Base-by-base conservation (phyloP, 2,329 filamentous ascomycete species). In the Exophiala calicioides region DNA sequence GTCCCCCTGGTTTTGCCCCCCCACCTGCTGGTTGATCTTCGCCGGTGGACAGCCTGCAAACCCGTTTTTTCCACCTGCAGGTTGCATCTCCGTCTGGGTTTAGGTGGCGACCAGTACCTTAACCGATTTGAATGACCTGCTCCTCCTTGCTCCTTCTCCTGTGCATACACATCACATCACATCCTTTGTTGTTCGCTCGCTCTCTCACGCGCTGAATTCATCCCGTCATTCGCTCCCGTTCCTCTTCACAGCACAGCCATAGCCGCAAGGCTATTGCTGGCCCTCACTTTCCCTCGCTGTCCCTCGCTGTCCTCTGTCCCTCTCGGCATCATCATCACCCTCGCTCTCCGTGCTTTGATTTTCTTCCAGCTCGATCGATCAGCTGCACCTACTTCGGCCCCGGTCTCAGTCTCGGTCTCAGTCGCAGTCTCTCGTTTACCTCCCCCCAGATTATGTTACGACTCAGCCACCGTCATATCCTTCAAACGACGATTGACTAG, bases 381-480 rank as follows among this genome's bases (percentile, higher is more conserved):
- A 40, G 36, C 44, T 40, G 44, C 44, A 7, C 15, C 30, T 20
- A 16, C 21, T 16, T 26, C 16, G 13, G 31, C 21, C 44, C 37
- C 26, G 26, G 8, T n/a, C 26, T 29, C 26, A 29, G 26, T n/a
- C n/a, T 8, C n/a, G 8, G 8, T n/a, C 8, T 29, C 26, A 29
- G 26, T n/a, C 26, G 8, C 38, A 26, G 32, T 29, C 37, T 15
- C 44, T 37, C 26, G 19, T 42, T 47, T 9, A 19, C 31, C 29
- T 13, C 23, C 20, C 39, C 23, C 12, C 27, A 26, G 16, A 12
- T 26, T 10, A 15, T 13, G 13, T 8, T 30, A 21, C 43, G 27
- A 16, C 40, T 49, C 41, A 50, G 47, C 41, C 43, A 43, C 38
- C 32, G 24, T 33, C 30, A 26, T 9, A 21, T 23, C 36, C 30